phyloP scores from a whole-genome alignment of 2,329 filamentous ascomycete species.

The Arthroderma uncinatum region DNA sequence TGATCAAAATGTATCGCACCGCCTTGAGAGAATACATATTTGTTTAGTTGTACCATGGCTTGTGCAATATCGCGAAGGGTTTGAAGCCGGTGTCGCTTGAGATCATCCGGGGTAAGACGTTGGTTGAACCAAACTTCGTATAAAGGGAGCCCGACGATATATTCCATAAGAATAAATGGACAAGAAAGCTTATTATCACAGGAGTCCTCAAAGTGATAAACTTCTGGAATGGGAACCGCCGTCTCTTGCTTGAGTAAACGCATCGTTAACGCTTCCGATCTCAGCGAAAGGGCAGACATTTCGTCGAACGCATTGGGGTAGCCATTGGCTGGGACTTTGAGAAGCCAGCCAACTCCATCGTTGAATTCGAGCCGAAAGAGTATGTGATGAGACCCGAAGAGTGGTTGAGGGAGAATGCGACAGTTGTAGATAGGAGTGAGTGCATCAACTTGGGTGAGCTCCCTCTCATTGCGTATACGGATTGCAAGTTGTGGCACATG shows the following conservation, averaged over 20 bases:
- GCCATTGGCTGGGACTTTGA: conserved; percentile 19
- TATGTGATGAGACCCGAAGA: conserved; percentile 19
- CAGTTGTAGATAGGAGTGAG: conserved; percentile 1
- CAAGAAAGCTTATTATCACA: conserved; percentile 18
- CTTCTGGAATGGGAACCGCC: conserved; percentile 23
- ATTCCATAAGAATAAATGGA: conserved; percentile 23
- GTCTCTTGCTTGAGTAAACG: conserved; percentile 22
- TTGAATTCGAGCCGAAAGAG: conserved; percentile 18
- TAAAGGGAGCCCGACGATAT: conserved; percentile 18
- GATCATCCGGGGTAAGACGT: neutral
- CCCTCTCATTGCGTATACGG: neutral
- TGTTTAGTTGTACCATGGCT: conserved; percentile 18
- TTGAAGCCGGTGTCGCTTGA: conserved; percentile 10
- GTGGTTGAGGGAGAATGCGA: conserved; percentile 8
- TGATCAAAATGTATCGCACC: conserved; percentile 12
- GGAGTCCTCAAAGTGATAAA: conserved; percentile 21
- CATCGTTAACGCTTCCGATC: conserved; percentile 24
- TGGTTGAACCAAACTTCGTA: conserved; percentile 23
- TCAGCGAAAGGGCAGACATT: conserved; percentile 13
- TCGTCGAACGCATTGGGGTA: conserved; percentile 16
- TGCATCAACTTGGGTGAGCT: conserved; percentile 4
- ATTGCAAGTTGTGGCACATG: conserved; percentile 2
- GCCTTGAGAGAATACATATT: conserved; percentile 13
- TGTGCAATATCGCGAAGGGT: conserved; percentile 15
- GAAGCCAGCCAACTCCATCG: conserved; percentile 17